Base-by-base conservation (phyloP, 2,329 filamentous ascomycete species). In the Daldinia sp. region DNA sequence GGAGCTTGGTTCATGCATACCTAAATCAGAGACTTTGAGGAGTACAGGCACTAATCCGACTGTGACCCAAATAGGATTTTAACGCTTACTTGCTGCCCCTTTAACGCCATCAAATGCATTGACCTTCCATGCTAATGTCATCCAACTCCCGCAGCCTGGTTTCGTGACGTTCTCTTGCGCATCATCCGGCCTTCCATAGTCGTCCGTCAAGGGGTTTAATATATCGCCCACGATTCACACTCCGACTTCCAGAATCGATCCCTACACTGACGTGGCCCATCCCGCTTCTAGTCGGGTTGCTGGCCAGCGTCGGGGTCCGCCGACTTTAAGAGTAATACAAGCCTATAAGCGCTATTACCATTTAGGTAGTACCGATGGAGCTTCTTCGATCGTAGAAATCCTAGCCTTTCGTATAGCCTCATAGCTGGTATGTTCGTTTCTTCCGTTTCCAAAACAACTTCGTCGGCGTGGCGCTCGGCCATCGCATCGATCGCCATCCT, bases 311-410 rank as follows among this genome's bases (percentile, higher is more conserved):
- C 72, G 13, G 59, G 28, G 10, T 71, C 68, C n/a, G 73, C 65
- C 2, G 82, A 75, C 77, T 92, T 94, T 59, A 98, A 82, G 70
- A 94, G 91, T 41, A 99, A 81, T 6, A 98, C 90, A 58, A 99
- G 84, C 46, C 96, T 87, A 79, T 96, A 99, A 1, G 96, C 96
- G 63, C 94, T 97, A 78, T 93, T 99, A 10, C 96, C 96, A 77
- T 98, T 99, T 44, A 99, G 83, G 75, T 99, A 99, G 78, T 99
- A 99, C 48, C 96, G 87, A 80, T 98, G 94, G 60, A 99, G 82
- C 68, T 94, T 92, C 81, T 99, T 99, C 67, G 93, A 97, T 58
- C 95, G 87, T 23, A 98, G 81, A 77, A 99, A 99, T 0, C 96
- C 96, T 6, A 99, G 85, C 0, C 94, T 87, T 80, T 99, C 95